A percentile compares a stretch with the other conserved stretches of the same genome.
These are phyloP conservation scores for Acanthochlamys bracteata DNA, from an alignment of 106 monocot genomes.

Conservation along the genomic window DNA sequence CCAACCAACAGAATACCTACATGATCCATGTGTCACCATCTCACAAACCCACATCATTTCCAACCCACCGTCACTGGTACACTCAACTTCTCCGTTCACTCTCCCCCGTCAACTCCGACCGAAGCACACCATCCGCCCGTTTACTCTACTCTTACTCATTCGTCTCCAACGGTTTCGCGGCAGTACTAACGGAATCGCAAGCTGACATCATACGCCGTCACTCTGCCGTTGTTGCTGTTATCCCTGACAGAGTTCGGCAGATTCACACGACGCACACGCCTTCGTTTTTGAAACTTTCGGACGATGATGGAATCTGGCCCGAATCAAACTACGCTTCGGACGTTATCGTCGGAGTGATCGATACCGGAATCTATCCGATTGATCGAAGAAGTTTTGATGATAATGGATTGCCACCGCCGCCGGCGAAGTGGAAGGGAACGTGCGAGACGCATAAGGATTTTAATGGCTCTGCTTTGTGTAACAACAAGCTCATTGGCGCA, in stretches of 20 bases:
- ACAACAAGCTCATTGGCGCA: slow-evolving; percentile 59
- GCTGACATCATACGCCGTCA: slow-evolving; percentile 29
- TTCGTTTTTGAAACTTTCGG: slow-evolving; percentile 60
- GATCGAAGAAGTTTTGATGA: slow-evolving; percentile 36
- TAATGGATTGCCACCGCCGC: slow-evolving; percentile 13
- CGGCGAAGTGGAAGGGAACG: slow-evolving; percentile 27
- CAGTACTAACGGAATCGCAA: slow-evolving; percentile 38
- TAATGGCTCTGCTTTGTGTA: slow-evolving; percentile 28
- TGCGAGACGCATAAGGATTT: slow-evolving; percentile 21
- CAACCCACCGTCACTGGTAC: slow-evolving; percentile 38
- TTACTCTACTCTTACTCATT: slow-evolving; percentile 61
- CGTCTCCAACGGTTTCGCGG: slow-evolving; percentile 61
- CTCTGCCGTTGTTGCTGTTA: slow-evolving; percentile 38
- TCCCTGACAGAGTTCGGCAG: slow-evolving; percentile 40
- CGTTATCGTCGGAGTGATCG: slow-evolving; percentile 46
- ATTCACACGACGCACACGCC: slow-evolving; percentile 77
- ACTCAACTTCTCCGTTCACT: slow-evolving; percentile 33
- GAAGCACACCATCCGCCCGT: slow-evolving; percentile 13
- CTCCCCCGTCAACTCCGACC: slow-evolving; percentile 6
- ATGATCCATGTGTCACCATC: slow-evolving; percentile 65
- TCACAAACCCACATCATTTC: slow-evolving; percentile 21
- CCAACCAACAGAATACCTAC: slow-evolving; percentile 30
- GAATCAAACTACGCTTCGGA: slow-evolving; percentile 40
- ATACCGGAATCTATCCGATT: slow-evolving; percentile 54
- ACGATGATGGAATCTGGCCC: slow-evolving; percentile 57